phyloP scores from a whole-genome alignment of 192 early-diverging fungal species.

The Coemansia sp. region DNA sequence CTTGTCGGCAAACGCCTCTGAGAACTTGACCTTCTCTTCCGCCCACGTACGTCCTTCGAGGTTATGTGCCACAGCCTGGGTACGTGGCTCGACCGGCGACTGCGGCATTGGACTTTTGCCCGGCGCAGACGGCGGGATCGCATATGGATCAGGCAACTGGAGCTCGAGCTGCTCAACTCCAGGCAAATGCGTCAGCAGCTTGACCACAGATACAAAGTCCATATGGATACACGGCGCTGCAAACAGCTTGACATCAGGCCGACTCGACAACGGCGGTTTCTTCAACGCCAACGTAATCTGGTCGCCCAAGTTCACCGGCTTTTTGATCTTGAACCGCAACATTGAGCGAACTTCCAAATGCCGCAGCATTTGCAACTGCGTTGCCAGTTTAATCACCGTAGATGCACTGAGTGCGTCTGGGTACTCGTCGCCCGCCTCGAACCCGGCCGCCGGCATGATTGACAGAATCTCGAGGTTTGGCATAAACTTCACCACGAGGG shows the following conservation, averaged over 20 bases:
- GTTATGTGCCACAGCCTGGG: constrained; percentile 33
- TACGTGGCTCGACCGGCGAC: constrained; percentile 4
- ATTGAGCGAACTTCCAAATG: constrained; percentile 50
- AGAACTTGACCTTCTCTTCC: constrained; percentile 39
- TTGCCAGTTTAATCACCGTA: constrained; percentile 36
- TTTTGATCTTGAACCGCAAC: constrained; percentile 38
- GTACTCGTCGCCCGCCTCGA: constrained; percentile 53
- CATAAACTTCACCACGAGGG: constrained; percentile 52
- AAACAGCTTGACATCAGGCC: constrained; percentile 45
- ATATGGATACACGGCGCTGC: constrained; percentile 42
- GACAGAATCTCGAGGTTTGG: constrained; percentile 51
- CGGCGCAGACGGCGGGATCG: constrained; percentile 12
- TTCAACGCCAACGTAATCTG: constrained; percentile 31
- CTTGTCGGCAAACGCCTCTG: constrained; percentile 30
- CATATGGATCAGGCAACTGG: constrained; percentile 41
- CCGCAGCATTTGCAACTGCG: constrained; percentile 40
- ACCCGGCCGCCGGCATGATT: constrained; percentile 37
- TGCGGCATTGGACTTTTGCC: constrained; percentile 1
- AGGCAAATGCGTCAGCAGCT: constrained; percentile 38
- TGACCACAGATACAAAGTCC: constrained; percentile 44
- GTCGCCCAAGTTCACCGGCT: constrained; percentile 41
- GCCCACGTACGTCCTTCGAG: constrained; percentile 43
- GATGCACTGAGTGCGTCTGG: constrained; percentile 31
- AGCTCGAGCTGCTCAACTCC: constrained; percentile 53
- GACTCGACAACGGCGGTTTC: constrained; percentile 22